These are phyloP conservation scores for Dendrobium catenatum DNA, from an alignment of 106 monocot species.

Conservation along the genomic window DNA sequence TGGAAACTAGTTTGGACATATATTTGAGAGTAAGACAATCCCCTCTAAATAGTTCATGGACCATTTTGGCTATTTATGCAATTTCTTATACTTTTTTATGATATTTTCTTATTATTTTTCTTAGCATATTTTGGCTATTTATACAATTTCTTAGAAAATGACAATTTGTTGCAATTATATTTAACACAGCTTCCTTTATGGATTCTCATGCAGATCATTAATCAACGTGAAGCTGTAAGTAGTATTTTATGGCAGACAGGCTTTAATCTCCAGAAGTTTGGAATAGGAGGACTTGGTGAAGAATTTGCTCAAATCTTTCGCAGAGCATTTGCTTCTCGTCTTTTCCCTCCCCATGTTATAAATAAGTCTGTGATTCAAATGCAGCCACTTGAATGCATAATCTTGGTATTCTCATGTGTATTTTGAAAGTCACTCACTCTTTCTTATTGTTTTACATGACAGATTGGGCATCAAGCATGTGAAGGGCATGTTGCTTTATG, in stretches of 20 bases:
- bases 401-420: not conserved
- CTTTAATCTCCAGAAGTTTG: conserved; percentile 87
- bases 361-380: conserved; percentile 44
- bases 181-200: not conserved
- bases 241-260: conserved; percentile 88
- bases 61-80: not conserved
- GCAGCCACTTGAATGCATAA: not conserved
- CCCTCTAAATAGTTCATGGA: too few relatives aligned
- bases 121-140: not conserved
- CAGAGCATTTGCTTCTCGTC: conserved; percentile 96
- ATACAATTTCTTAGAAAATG: not conserved
- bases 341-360: conserved; percentile 86
- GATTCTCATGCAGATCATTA: conserved; percentile 14
- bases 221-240: conserved; percentile 20
- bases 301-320: conserved; percentile 94
- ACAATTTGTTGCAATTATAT: not conserved
- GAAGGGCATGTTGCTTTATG: conserved; percentile 71
- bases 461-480: conserved; percentile 27
- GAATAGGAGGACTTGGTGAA: conserved; percentile 87
- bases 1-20: too few relatives aligned
- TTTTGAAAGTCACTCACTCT: not conserved
- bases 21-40: too few relatives aligned
- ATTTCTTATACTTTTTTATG: not conserved
- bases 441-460: conserved; percentile 14
- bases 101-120: not conserved